phyloP scores from a whole-genome alignment of 2,329 filamentous ascomycete species.

The Diaporthe sp. region DNA sequence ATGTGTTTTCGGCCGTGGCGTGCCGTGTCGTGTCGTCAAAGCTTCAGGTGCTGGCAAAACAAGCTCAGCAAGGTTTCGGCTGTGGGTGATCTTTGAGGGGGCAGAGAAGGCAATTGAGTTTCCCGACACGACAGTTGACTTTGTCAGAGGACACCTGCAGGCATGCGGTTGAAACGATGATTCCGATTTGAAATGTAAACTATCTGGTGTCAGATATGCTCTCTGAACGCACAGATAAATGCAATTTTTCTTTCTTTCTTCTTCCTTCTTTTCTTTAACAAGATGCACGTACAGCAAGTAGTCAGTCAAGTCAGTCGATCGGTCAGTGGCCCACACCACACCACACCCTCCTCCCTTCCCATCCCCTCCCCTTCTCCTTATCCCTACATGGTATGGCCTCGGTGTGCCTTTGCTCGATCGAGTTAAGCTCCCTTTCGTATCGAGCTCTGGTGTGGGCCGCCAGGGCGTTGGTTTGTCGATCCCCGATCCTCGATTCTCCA shows the following conservation, averaged over 20 bases:
- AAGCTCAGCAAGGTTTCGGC: slow-evolving; percentile 30
- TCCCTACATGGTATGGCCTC: neutral
- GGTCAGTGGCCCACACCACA: neutral
- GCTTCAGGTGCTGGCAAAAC: slow-evolving; percentile 10
- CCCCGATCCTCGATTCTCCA: slow-evolving; percentile 9
- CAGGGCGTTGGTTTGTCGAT: neutral
- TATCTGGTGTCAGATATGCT: neutral
- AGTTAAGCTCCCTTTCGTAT: slow-evolving; percentile 35
- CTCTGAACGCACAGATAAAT: neutral
- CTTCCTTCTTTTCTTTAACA: neutral
- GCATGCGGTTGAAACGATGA: neutral
- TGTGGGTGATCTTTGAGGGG: slow-evolving; percentile 9
- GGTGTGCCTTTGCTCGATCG: neutral
- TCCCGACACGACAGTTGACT: neutral
- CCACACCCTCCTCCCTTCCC: neutral
- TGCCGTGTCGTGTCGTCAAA: slow-evolving; percentile 8
- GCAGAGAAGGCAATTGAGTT: neutral
- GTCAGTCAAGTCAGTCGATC: neutral
- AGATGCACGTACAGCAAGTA: neutral
- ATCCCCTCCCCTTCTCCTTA: slow-evolving; percentile 1
- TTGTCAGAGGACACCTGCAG: neutral
- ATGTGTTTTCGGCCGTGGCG: neutral
- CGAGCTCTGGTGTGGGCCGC: slow-evolving; percentile 15
- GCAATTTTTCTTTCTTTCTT: neutral
- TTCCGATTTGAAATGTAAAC: no score